Evolutionary conservation across 75 land plant species (phyloP).

Genomic region (Selaginella tamariscina): DNA sequence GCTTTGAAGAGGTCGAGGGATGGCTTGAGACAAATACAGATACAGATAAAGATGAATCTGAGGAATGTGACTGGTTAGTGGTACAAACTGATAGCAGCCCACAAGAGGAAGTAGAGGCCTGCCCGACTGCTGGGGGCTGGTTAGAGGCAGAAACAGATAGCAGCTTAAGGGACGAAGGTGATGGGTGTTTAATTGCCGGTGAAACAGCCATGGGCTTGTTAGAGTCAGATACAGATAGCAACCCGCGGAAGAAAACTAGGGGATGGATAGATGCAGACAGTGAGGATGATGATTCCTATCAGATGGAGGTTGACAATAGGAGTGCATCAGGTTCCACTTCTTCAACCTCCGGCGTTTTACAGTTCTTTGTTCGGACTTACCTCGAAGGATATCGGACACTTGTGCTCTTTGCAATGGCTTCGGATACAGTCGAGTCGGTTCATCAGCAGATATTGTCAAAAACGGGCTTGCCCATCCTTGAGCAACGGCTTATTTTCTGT

Average conservation of each 20-base stretch:
- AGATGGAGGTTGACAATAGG: slow-evolving; percentile 4
- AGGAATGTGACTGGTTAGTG: not conserved
- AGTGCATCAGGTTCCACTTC: not conserved
- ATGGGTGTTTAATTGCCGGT: too few relatives aligned
- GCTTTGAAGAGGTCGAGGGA: too few relatives aligned
- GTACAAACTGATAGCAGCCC: too few relatives aligned
- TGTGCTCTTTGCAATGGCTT: slow-evolving; percentile 43
- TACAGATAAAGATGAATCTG: not conserved
- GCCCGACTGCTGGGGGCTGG: too few relatives aligned
- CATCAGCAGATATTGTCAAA: slow-evolving; percentile 34
- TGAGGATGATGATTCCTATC: too few relatives aligned
- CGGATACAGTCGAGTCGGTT: slow-evolving; percentile 50
- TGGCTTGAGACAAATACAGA: not conserved
- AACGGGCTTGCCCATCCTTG: slow-evolving; percentile 55
- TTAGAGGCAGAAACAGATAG: too few relatives aligned
- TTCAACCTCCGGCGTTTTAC: slow-evolving; percentile 14
- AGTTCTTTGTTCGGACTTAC: slow-evolving; percentile 61
- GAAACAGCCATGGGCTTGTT: too few relatives aligned
- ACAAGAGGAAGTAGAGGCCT: too few relatives aligned
- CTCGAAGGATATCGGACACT: slow-evolving; percentile 40
- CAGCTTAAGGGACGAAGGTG: too few relatives aligned
- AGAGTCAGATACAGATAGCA: too few relatives aligned
- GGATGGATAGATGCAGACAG: too few relatives aligned
- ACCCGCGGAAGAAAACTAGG: too few relatives aligned
- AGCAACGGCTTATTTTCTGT: slow-evolving; percentile 62